Percentiles rank a stretch among this genome's conserved stretches.
Conservation (phyloP, 441 rosid genomes). For the Erodium chrysanthum region DNA sequence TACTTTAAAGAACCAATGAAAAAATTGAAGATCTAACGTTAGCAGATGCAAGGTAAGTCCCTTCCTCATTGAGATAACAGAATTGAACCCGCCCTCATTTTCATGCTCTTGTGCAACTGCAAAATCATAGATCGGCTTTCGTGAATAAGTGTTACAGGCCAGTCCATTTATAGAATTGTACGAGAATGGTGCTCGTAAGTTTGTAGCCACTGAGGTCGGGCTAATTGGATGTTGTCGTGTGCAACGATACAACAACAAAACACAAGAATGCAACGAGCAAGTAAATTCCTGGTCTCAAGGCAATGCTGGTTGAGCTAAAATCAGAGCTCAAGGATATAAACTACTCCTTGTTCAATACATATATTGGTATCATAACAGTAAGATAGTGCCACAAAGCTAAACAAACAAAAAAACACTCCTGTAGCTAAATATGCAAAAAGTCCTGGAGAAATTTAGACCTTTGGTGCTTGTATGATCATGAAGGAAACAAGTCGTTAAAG, state of each 20-base stretch:
- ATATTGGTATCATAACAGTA: background rate
- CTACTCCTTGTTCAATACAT: conserved; percentile 49
- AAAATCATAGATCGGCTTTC: too few relatives aligned
- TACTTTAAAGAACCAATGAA: too few relatives aligned
- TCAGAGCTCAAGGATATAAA: conserved; percentile 31
- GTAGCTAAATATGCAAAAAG: background rate
- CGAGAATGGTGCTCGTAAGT: conserved; percentile 44
- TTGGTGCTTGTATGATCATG: conserved; percentile 19
- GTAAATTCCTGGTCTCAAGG: conserved; percentile 28
- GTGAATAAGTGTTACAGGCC: too few relatives aligned
- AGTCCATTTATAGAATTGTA: too few relatives aligned
- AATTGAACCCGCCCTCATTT: too few relatives aligned
- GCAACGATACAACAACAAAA: conserved; percentile 30
- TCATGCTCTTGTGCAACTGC: too few relatives aligned
- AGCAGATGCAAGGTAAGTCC: too few relatives aligned
- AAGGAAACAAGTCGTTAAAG: conserved; percentile 46
- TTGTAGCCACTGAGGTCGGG: conserved; percentile 36
- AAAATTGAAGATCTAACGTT: too few relatives aligned
- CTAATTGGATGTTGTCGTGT: conserved; percentile 55
- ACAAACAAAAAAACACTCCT: background rate
- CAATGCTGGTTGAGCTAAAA: conserved; percentile 35
- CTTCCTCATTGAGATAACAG: too few relatives aligned
- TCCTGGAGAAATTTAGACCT: background rate
- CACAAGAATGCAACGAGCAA: conserved; percentile 38
- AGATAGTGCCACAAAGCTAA: too few relatives aligned